phyloP scores from a whole-genome alignment of 2,329 filamentous ascomycete genomes.

The Triangularia verruculosa region DNA sequence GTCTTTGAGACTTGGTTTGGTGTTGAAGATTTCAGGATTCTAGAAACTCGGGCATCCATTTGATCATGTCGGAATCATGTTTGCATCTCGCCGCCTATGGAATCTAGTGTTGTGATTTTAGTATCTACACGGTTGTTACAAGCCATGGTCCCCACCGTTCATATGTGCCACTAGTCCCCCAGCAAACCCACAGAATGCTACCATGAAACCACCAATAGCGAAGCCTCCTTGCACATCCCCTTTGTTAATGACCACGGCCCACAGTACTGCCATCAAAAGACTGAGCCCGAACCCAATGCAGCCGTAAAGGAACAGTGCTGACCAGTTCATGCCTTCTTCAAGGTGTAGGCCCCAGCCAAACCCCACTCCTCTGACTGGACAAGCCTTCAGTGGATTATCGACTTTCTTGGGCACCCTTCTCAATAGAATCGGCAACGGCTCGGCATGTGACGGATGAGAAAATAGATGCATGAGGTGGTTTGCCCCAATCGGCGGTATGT shows the following conservation, averaged over 20 bases:
- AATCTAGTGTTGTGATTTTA: no score
- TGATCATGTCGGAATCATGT: no score
- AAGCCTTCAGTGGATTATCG: not conserved
- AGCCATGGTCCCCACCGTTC: not conserved
- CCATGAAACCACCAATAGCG: not conserved
- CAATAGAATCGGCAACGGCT: not conserved
- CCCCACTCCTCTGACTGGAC: not conserved
- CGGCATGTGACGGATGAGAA: not conserved
- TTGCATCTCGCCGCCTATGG: no score
- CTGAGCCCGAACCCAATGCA: not conserved
- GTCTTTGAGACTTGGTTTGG: not conserved
- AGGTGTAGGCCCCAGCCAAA: not conserved
- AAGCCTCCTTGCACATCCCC: not conserved
- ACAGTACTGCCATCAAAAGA: not conserved
- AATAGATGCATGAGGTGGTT: not conserved
- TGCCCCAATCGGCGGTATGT: not conserved
- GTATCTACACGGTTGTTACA: not conserved
- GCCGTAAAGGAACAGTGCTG: not conserved
- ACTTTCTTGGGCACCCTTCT: not conserved
- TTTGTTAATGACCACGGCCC: not conserved
- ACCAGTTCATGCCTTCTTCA: not conserved
- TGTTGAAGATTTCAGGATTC: no score
- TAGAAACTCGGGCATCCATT: not conserved
- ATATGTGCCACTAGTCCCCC: not conserved
- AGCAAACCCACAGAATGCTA: not conserved